Conservation (phyloP, 2,329 filamentous ascomycete species). For the Metarhizium rileyi region DNA sequence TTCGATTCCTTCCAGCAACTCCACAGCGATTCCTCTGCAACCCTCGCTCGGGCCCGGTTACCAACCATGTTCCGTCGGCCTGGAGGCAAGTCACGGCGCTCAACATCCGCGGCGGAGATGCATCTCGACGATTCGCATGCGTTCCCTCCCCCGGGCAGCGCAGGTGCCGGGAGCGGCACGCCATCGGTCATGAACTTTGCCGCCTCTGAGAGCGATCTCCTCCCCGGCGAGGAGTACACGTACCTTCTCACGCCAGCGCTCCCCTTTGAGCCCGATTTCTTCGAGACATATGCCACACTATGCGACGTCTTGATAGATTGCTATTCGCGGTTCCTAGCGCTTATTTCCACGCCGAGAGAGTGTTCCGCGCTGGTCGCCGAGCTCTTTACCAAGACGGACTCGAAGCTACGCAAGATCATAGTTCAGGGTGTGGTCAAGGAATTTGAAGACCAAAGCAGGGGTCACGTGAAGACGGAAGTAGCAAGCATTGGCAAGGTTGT, state of each 20-base stretch:
- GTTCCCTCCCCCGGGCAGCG: conserved; percentile 14
- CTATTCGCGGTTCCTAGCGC: conserved; percentile 66
- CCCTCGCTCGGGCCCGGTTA: conserved; percentile 67
- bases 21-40: conserved; percentile 68
- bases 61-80: conserved; percentile 74
- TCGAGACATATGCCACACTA: conserved; percentile 89
- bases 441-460: conserved; percentile 79
- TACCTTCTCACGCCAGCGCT: conserved; percentile 84
- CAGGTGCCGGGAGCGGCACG: conserved; percentile 20
- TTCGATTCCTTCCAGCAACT: conserved; percentile 91
- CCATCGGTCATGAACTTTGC: conserved; percentile 45
- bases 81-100: conserved; percentile 46
- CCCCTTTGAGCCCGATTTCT: conserved; percentile 95
- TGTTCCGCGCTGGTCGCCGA: conserved; percentile 66
- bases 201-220: conserved; percentile 53
- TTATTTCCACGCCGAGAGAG: conserved; percentile 66
- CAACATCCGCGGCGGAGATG: conserved; percentile 37
- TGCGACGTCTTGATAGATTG: conserved; percentile 93
- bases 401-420: conserved; percentile 77
- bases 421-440: conserved; percentile 80
- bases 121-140: conserved; percentile 22
- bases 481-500: conserved; percentile 82
- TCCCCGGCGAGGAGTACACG: conserved; percentile 78
- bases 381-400: conserved; percentile 82
- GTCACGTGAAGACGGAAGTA: conserved; percentile 69